These are phyloP conservation scores for Saccharomycopsis olivae DNA, from an alignment of 805 yeast genomes.

Conservation along the genomic window DNA sequence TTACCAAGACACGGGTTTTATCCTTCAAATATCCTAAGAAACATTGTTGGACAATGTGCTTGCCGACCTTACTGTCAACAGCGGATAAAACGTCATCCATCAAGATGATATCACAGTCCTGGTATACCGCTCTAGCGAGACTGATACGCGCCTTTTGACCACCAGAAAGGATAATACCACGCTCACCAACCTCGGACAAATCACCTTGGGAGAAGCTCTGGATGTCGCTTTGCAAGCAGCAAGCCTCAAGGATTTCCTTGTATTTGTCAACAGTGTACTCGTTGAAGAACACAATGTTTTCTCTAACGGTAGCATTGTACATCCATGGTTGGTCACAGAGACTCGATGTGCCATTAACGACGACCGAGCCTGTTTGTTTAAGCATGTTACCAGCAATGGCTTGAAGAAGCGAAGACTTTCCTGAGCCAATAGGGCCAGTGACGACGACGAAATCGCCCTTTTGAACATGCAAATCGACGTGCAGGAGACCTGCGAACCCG, in stretches of 20 bases:
- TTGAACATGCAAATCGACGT: constrained; percentile 37
- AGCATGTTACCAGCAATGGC: constrained; percentile 63
- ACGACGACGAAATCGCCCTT: constrained; percentile 61
- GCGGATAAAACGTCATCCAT: constrained; percentile 65
- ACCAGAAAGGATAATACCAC: constrained; percentile 65
- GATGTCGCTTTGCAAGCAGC: constrained; percentile 49
- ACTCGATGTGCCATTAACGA: constrained; percentile 36
- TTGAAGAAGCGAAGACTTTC: constrained; percentile 57
- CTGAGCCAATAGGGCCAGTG: constrained; percentile 71
- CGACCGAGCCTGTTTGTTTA: constrained; percentile 37
- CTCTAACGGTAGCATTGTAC: constrained; percentile 57
- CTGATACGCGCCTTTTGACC: constrained; percentile 66
- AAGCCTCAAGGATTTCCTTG: constrained; percentile 41
- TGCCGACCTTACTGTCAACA: constrained; percentile 66
- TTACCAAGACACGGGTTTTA: constrained; percentile 57
- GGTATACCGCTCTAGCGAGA: constrained; percentile 60
- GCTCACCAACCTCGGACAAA: constrained; percentile 59
- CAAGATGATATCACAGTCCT: constrained; percentile 44
- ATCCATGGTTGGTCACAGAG: constrained; percentile 53
- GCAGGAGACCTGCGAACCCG: constrained; percentile 10
- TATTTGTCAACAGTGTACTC: constrained; percentile 37
- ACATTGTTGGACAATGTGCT: constrained; percentile 52
- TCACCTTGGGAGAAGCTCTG: constrained; percentile 56
- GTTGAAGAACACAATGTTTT: constrained; percentile 52
- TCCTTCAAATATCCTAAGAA: constrained; percentile 37